These are phyloP conservation scores for Komagataella pseudopastoris DNA, from an alignment of 805 yeast genomes.

Conservation along the genomic window DNA sequence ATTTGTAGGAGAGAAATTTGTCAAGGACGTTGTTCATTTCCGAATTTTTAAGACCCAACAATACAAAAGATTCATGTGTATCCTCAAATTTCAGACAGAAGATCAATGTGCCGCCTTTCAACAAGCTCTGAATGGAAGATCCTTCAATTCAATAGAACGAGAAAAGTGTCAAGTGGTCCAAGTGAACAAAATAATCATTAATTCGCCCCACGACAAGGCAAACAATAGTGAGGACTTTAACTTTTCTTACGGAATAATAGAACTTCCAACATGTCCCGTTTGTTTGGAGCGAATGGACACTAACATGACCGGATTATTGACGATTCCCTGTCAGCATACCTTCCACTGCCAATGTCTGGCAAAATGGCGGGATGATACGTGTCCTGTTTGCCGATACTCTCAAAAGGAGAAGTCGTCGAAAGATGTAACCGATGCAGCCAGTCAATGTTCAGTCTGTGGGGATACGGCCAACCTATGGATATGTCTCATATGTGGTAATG, in stretches of 20 bases:
- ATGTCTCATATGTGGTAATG: conserved; percentile 78
- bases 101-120: conserved; percentile 52
- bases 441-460: conserved; percentile 44
- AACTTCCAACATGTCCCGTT: conserved; percentile 87
- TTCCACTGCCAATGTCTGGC: conserved; percentile 82
- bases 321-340: conserved; percentile 88
- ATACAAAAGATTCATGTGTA: conserved; percentile 60
- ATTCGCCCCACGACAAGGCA: conserved; percentile 8
- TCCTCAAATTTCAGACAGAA: conserved; percentile 55
- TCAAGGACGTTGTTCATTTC: conserved; percentile 50
- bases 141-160: conserved; percentile 80
- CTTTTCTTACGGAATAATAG: conserved; percentile 18
- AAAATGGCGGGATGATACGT: conserved; percentile 81
- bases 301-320: conserved; percentile 63
- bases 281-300: conserved; percentile 84
- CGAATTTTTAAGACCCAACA: conserved; percentile 55
- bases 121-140: conserved; percentile 51
- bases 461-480: conserved; percentile 64
- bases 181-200: conserved; percentile 45
- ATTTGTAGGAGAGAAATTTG: conserved; percentile 53
- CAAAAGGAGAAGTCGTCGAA: conserved; percentile 16
- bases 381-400: conserved; percentile 85
- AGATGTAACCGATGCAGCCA: conserved; percentile 15
- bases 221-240: conserved; percentile 2
- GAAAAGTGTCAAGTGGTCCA: conserved; percentile 70